Percentiles rank a stretch among this genome's conserved stretches.
Conservation (phyloP, 345 rosid genomes). For the Conringia planisiliqua region DNA sequence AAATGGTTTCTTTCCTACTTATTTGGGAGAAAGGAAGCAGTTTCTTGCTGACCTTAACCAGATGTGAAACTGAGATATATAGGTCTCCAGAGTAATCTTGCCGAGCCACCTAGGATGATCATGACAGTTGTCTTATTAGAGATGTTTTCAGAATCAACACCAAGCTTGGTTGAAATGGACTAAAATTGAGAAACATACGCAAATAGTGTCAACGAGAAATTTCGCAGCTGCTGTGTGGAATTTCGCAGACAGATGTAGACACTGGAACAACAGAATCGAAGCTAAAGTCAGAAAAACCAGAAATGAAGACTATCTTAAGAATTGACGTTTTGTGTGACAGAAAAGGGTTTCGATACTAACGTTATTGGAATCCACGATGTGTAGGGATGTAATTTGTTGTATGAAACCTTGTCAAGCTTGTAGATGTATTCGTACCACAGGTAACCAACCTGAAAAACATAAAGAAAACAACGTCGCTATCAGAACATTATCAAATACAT, state of each 20-base stretch:
- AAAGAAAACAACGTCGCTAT: neutral
- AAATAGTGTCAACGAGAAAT: conserved; percentile 66
- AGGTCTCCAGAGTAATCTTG: conserved; percentile 90
- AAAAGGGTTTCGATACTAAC: conserved; percentile 42
- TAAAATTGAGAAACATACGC: conserved; percentile 54
- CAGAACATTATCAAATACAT: conserved; percentile 3
- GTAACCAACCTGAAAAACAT: conserved; percentile 68
- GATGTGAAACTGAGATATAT: conserved; percentile 93
- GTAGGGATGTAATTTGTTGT: conserved; percentile 96
- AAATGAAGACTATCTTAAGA: neutral
- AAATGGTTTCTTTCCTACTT: neutral
- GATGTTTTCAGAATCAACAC: conserved; percentile 1
- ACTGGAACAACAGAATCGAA: conserved; percentile 38
- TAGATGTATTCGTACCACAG: conserved; percentile 90
- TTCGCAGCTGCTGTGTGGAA: conserved; percentile 74
- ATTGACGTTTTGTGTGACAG: conserved; percentile 5
- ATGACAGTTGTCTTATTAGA: conserved; percentile 21
- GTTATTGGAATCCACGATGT: conserved; percentile 99
- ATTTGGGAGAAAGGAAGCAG: neutral
- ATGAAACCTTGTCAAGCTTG: conserved; percentile 89
- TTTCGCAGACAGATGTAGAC: conserved; percentile 93
- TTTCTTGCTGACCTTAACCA: conserved; percentile 77
- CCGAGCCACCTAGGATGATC: conserved; percentile 80
- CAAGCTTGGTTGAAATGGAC: neutral
- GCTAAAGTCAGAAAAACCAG: neutral